phyloP scores from a whole-genome alignment of 192 early-diverging fungal species.

The Allomyces macrogynus region DNA sequence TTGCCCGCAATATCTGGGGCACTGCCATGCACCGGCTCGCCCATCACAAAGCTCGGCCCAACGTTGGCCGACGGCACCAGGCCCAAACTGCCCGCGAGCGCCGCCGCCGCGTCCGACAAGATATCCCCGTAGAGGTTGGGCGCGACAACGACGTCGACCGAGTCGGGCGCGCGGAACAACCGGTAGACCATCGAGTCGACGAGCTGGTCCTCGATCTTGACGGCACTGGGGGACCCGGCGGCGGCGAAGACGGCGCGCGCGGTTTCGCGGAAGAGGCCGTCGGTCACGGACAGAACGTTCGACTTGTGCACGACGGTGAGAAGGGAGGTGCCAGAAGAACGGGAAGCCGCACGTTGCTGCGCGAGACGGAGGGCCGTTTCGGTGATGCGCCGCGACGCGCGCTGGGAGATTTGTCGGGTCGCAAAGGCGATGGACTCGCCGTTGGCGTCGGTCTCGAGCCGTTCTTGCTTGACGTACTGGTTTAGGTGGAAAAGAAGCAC shows the following conservation, averaged over 20 bases:
- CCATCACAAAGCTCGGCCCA: conserved; percentile 84
- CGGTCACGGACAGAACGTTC: conserved; percentile 81
- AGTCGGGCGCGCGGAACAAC: conserved; percentile 90
- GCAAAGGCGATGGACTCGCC: conserved; percentile 48
- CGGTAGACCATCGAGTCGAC: conserved; percentile 99
- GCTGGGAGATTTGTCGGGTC: conserved; percentile 70
- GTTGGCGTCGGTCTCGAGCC: conserved; percentile 36
- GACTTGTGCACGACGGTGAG: conserved; percentile 97
- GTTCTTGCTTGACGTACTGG: conserved; percentile 68
- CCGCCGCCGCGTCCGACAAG: conserved; percentile 88
- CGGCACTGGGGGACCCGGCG: conserved; percentile 2
- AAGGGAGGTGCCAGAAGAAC: conserved; percentile 32
- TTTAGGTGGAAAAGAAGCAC: not conserved
- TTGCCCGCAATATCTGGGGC: conserved; percentile 96
- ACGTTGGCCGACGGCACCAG: conserved; percentile 92
- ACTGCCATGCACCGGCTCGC: conserved; percentile 90
- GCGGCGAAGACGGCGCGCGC: conserved; percentile 40
- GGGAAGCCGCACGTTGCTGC: conserved; percentile 47
- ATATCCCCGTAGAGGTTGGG: conserved; percentile 98
- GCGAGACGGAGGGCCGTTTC: conserved; percentile 89
- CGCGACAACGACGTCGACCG: conserved; percentile 89
- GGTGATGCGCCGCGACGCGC: conserved; percentile 66
- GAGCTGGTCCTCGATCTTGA: conserved; percentile 86
- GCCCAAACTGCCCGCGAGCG: conserved; percentile 82
- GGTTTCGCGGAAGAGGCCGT: conserved; percentile 92